A percentile compares a stretch with the other conserved stretches of the same genome.
Conservation (phyloP, 345 rosid species). For the Bruguiera sexangula region DNA sequence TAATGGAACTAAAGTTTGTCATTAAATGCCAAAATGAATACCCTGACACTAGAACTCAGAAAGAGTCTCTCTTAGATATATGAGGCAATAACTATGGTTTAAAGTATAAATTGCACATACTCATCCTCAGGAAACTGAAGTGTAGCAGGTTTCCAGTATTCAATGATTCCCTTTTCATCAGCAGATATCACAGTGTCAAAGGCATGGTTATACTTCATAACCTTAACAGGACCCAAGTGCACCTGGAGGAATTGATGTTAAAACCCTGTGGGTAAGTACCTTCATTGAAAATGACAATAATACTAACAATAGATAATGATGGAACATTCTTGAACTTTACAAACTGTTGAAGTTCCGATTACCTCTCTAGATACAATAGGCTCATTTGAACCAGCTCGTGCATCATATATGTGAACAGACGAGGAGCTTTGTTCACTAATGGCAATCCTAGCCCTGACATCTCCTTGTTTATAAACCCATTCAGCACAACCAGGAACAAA, state of each 20-base stretch:
- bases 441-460: constrained; percentile 90
- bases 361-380: constrained; percentile 74
- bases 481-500: constrained; percentile 79
- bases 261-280: background rate
- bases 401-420: constrained; percentile 81
- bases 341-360: constrained; percentile 5
- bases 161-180: constrained; percentile 78
- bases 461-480: constrained; percentile 94
- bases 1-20: no score
- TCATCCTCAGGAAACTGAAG: constrained; percentile 77
- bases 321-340: background rate
- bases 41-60: background rate
- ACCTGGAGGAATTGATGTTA: constrained; percentile 36
- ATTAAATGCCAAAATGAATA: background rate
- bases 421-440: constrained; percentile 74
- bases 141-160: constrained; percentile 81
- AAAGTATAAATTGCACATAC: constrained; percentile 42
- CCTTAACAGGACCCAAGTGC: constrained; percentile 55
- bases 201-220: constrained; percentile 75
- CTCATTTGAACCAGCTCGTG: constrained; percentile 79
- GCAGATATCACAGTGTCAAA: constrained; percentile 78
- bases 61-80: background rate
- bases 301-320: background rate
- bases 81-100: background rate
- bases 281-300: background rate